Conservation (phyloP, 331 rosid genomes). For the Quercus phellos region DNA sequence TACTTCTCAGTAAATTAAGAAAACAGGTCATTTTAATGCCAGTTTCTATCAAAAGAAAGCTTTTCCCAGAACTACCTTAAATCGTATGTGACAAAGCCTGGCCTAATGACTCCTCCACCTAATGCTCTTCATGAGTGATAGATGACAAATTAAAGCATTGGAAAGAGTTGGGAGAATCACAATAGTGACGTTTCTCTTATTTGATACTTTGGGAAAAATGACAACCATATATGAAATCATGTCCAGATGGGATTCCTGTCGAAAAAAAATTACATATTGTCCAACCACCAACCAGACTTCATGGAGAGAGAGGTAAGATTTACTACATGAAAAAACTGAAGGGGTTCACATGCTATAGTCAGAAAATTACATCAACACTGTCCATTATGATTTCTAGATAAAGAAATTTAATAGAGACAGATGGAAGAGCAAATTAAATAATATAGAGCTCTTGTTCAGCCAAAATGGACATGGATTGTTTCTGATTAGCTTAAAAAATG, state of each 20-base stretch:
- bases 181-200: conserved; percentile 22
- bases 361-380: conserved; percentile 3
- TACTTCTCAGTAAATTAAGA: not conserved
- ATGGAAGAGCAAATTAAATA: not conserved
- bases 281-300: conserved; percentile 17
- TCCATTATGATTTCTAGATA: not conserved
- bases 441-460: not conserved
- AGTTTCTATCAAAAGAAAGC: not conserved
- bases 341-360: conserved; percentile 23
- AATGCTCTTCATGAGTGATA: not conserved
- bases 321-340: conserved; percentile 15
- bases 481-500: not conserved
- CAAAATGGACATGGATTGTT: not conserved
- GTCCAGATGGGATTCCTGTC: conserved; percentile 18
- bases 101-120: not conserved
- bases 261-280: conserved; percentile 18
- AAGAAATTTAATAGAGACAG: not conserved
- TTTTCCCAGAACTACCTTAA: not conserved
- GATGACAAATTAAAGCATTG: conserved; percentile 4
- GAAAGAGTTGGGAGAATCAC: conserved; percentile 38
- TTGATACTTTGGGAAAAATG: conserved; percentile 23
- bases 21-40: not conserved
- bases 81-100: not conserved
- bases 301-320: conserved; percentile 19
- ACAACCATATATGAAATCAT: conserved; percentile 28